Evolutionary conservation across 768 basidiomycete species (phyloP).

Genomic region (Rhodotorula sphaerocarpa): DNA sequence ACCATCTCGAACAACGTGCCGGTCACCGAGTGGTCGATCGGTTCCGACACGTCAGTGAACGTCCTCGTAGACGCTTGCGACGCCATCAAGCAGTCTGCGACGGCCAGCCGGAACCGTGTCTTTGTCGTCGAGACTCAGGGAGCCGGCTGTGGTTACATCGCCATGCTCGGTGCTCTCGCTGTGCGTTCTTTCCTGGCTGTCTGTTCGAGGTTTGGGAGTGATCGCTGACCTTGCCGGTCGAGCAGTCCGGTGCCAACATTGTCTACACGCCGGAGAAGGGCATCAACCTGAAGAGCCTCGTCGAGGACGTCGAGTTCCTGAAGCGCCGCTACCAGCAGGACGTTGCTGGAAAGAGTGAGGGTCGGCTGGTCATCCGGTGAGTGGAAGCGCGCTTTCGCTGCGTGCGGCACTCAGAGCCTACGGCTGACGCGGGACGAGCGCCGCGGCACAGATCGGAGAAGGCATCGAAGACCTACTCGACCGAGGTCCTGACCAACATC

Average conservation of each 20-base stretch:
- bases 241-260: constrained; percentile 76
- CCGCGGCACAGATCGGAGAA: constrained; percentile 75
- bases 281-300: constrained; percentile 70
- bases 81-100: constrained; percentile 96
- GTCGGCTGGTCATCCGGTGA: constrained; percentile 82
- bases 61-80: constrained; percentile 96
- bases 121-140: constrained; percentile 98
- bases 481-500: constrained; percentile 85
- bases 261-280: constrained; percentile 91
- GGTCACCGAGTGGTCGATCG: constrained; percentile 88
- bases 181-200: constrained; percentile 50
- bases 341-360: constrained; percentile 79
- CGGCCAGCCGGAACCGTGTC: constrained; percentile 87
- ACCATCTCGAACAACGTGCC: constrained; percentile 93
- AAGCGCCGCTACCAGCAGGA: constrained; percentile 77
- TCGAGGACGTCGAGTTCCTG: constrained; percentile 78
- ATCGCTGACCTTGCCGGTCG: neutral
- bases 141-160: constrained; percentile 90
- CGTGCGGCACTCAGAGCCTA: too few relatives aligned
- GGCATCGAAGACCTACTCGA: constrained; percentile 79
- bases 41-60: constrained; percentile 95
- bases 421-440: too few relatives aligned
- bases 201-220: neutral
- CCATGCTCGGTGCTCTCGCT: constrained; percentile 88
- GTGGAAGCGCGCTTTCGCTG: constrained; percentile 37